A percentile compares a stretch with the other conserved stretches of the same genome.
These are phyloP conservation scores for Huntiella decipiens DNA, from an alignment of 2,329 filamentous ascomycete species.

Conservation along the genomic window DNA sequence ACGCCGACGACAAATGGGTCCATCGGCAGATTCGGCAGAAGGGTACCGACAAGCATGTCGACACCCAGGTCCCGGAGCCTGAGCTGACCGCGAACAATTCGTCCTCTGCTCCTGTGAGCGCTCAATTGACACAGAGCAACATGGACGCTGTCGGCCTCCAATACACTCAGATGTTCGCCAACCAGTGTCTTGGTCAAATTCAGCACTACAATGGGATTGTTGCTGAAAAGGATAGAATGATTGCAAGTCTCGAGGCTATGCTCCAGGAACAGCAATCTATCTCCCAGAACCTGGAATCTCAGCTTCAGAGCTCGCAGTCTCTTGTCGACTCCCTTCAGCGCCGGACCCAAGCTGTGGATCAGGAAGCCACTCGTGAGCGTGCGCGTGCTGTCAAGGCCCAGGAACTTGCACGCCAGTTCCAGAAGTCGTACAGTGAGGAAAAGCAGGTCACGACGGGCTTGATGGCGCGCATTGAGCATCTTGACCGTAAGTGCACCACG, in stretches of 20 bases:
- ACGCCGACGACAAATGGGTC: constrained; percentile 86
- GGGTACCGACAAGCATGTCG: constrained; percentile 77
- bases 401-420: constrained; percentile 54
- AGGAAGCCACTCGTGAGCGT: constrained; percentile 35
- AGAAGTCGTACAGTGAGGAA: constrained; percentile 66
- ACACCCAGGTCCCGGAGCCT: constrained; percentile 20
- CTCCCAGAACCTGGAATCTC: no score
- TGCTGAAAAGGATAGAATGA: no score
- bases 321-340: neutral
- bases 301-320: no score
- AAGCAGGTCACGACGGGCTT: constrained; percentile 67
- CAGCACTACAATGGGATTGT: constrained; percentile 45
- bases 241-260: neutral
- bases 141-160: constrained; percentile 65
- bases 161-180: constrained; percentile 84
- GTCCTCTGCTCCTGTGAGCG: no score
- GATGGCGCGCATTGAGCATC: constrained; percentile 59
- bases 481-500: constrained; percentile 42
- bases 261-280: constrained; percentile 11
- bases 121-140: constrained; percentile 24
- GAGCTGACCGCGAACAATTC: no score
- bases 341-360: neutral
- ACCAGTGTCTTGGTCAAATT: constrained; percentile 80
- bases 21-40: constrained; percentile 90
- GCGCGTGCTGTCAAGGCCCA: constrained; percentile 53